Evolutionary conservation across 352 stramenopile genomes (phyloP), one percentile per base, ranked within the genome.

Genomic region (Peronospora belbahrii): DNA sequence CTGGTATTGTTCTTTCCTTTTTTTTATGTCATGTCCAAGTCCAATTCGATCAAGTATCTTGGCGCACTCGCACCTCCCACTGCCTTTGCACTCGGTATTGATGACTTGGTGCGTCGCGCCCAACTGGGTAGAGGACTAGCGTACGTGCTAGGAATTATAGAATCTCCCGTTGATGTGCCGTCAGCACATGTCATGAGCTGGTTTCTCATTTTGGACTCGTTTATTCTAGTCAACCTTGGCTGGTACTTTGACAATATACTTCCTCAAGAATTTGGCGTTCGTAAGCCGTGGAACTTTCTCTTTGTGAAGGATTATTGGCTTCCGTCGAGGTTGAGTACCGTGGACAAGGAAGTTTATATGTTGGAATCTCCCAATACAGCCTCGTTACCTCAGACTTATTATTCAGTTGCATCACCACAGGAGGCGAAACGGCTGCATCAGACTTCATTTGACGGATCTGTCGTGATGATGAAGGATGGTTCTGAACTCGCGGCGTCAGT

Each of bases 221-320:
- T 94, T 6, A 30, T 97, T 13, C 83, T 97, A n/a, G 64, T 83
- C 6, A 18, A 67, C 1, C 45, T 97, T 1, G 88, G 81, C 0
- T 95, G 76, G 74, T 98, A 98, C 66, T 78, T 97, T n/a, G 87
- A 96, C 43, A 76, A 96, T 42, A 85, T 97, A 2, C 49, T 97
- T 1, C 92, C 94, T 3, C 83, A 87, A 46, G 70, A 96, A 46
- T 98, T 87, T 56, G 94, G 91, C 6, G 74, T 92, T 13, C 62
- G 53, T 2, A 82, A 89, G 38, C 88, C 85, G 0, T 97, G 87
- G 79, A 83, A 97, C 42, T 98, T 98, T 49, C 50, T 91, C 1
- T 86, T 95, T 20, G 23, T 57, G 35, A 75, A 52, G 34, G 54
- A 65, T 3, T 59, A 62, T 28, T 68, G 49, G 59, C 2, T 59